These are phyloP conservation scores for Dryas drummondii DNA, from an alignment of 306 rosid genomes.

Conservation along the genomic window DNA sequence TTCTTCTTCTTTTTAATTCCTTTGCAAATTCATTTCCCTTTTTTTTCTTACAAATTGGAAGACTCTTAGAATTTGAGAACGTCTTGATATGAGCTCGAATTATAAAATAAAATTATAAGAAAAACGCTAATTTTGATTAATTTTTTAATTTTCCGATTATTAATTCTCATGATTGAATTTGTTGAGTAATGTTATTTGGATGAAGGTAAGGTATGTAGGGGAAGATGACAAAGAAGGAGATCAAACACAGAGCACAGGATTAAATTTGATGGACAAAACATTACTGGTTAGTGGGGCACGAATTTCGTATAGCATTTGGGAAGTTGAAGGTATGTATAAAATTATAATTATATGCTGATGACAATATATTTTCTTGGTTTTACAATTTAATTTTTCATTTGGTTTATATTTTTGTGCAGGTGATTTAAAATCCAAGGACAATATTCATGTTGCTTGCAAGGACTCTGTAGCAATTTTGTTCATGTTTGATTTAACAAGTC, in stretches of 20 bases:
- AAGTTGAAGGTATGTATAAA: conserved; percentile 64
- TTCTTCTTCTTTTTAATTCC: too few relatives aligned
- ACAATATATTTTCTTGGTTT: background rate
- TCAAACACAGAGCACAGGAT: conserved; percentile 36
- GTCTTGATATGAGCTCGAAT: too few relatives aligned
- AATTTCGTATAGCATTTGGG: conserved; percentile 85
- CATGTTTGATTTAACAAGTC: conserved; percentile 98
- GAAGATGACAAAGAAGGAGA: conserved; percentile 37
- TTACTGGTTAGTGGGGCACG: conserved; percentile 72
- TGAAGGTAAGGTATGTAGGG: conserved; percentile 79
- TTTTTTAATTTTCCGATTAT: too few relatives aligned
- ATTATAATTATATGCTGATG: background rate
- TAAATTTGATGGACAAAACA: conserved; percentile 66
- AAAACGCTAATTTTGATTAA: too few relatives aligned
- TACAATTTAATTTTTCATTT: background rate
- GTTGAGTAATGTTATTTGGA: background rate
- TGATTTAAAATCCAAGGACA: conserved; percentile 53
- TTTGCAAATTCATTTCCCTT: too few relatives aligned
- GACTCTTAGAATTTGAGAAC: too few relatives aligned
- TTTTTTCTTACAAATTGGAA: too few relatives aligned
- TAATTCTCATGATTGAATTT: too few relatives aligned
- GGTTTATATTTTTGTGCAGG: conserved; percentile 34
- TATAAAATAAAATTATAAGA: too few relatives aligned
- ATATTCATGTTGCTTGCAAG: conserved; percentile 69
- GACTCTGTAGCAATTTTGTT: conserved; percentile 86